These are phyloP conservation scores for Corylus heterophylla DNA, from an alignment of 306 rosid species.

Conservation along the genomic window DNA sequence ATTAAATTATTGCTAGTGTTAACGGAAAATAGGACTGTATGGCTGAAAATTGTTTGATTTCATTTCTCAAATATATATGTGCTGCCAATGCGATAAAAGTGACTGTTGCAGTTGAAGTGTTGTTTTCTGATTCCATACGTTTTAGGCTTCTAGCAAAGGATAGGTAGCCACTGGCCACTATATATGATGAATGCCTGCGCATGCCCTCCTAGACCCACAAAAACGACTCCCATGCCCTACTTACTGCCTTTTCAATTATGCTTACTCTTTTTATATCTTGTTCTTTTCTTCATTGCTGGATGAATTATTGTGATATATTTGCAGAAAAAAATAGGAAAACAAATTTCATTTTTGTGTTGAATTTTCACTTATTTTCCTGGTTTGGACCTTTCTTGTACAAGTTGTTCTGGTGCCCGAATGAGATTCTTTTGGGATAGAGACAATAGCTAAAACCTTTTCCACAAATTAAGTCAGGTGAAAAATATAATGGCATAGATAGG, in stretches of 20 bases:
- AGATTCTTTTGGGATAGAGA: constrained; percentile 39
- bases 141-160: neutral
- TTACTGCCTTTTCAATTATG: neutral
- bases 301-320: constrained; percentile 5
- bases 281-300: neutral
- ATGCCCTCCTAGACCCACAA: constrained; percentile 4
- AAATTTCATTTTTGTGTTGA: constrained; percentile 6
- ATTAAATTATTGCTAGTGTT: neutral
- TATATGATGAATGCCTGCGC: neutral
- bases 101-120: constrained; percentile 11
- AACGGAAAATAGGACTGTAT: neutral
- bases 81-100: constrained; percentile 13
- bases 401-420: constrained; percentile 10
- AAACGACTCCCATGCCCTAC: constrained; percentile 15
- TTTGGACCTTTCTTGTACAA: constrained; percentile 4
- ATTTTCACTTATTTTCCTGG: constrained; percentile 7
- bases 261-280: neutral
- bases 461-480: neutral
- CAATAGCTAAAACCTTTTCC: constrained; percentile 18
- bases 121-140: constrained; percentile 1
- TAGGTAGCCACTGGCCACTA: constrained; percentile 8
- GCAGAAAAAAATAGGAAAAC: constrained; percentile 16
- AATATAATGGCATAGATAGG: too few species aligned
- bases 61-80: constrained; percentile 2
- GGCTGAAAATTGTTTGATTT: neutral